Conservation (phyloP, 2,329 filamentous ascomycete genomes). For the Fusarium sp. region DNA sequence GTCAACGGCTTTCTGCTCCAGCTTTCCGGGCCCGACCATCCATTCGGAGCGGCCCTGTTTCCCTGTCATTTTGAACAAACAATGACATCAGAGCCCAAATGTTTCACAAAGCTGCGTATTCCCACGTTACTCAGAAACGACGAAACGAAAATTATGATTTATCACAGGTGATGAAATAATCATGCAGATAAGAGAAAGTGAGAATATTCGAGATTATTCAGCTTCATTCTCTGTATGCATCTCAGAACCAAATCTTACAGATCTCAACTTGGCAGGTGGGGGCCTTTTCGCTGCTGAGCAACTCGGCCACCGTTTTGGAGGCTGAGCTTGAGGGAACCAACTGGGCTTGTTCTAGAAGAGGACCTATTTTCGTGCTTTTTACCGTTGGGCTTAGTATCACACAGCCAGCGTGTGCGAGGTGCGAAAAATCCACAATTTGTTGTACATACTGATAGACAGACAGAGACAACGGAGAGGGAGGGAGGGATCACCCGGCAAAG, state of each 20-base stretch:
- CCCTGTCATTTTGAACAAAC: slow-evolving; percentile 15
- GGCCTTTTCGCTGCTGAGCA: slow-evolving; percentile 16
- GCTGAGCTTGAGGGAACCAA: slow-evolving; percentile 35
- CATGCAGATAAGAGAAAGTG: neutral
- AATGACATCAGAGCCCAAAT: slow-evolving; percentile 34
- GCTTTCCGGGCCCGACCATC: neutral
- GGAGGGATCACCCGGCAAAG: slow-evolving; percentile 31
- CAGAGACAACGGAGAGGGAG: neutral
- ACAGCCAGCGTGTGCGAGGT: slow-evolving; percentile 20
- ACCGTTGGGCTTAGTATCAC: slow-evolving; percentile 13
- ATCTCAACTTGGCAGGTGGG: slow-evolving; percentile 16
- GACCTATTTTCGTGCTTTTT: slow-evolving; percentile 10
- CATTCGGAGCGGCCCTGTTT: neutral
- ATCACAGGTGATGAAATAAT: slow-evolving; percentile 3
- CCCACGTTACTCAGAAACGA: neutral
- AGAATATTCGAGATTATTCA: slow-evolving; percentile 31
- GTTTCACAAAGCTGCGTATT: slow-evolving; percentile 14
- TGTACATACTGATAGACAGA: neutral
- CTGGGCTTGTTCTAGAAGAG: slow-evolving; percentile 17
- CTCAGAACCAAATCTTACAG: slow-evolving; percentile 2
- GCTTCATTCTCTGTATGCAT: neutral
- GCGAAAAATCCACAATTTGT: neutral
- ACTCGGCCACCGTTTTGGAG: slow-evolving; percentile 9
- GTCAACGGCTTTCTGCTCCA: neutral
- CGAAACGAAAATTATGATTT: neutral